Evolutionary conservation across 1,139 yeast species (phyloP), one percentile per base, ranked within the genome.

Genomic region (Kodamaea arcana): DNA sequence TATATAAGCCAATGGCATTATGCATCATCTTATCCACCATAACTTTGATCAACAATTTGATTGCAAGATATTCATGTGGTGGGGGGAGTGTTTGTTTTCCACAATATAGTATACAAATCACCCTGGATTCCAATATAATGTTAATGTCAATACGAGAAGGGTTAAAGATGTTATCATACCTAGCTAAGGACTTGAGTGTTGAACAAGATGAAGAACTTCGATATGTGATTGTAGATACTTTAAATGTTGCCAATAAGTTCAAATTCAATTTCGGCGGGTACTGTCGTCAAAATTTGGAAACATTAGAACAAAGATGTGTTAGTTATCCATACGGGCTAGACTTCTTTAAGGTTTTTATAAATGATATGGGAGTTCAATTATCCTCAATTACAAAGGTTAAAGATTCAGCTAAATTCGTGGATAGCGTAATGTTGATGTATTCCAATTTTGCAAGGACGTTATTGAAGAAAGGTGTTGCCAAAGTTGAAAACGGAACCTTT

Each of bases 171-270:
- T 51, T 78, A 10, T 71, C 83, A 0, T 77, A 72, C 45, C 56
- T 79, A 37, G 80, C 83, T 0, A 65, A 69, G 29, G 84, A 79
- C 46, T 65, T 78, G 32, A 64, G 64, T 32, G 50, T 56, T n/a
- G 44, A 44, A 22, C 46, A 49, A 14, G 36, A 47, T 25, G 36
- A 41, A 29, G 48, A 49, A 32, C 37, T 57, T 30, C 52, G 56
- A 38, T 35, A 38, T 18, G 41, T 33, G 8, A 47, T 56, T 3
- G 64, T 76, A 30, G 76, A 72, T 45, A 66, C 78, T 0, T 65
- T 72, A 40, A 65, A 71, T 28, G 59, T 60, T 21, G 56, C 62
- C 30, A 69, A 68, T 30, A 30, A 58, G 10, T 77, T 60, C 47
- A 60, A 62, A 29, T 61, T 77, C 43, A 73, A 66, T 46, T 61